Conservation (phyloP, 2,329 filamentous ascomycete species). For the Metarhizium album region DNA sequence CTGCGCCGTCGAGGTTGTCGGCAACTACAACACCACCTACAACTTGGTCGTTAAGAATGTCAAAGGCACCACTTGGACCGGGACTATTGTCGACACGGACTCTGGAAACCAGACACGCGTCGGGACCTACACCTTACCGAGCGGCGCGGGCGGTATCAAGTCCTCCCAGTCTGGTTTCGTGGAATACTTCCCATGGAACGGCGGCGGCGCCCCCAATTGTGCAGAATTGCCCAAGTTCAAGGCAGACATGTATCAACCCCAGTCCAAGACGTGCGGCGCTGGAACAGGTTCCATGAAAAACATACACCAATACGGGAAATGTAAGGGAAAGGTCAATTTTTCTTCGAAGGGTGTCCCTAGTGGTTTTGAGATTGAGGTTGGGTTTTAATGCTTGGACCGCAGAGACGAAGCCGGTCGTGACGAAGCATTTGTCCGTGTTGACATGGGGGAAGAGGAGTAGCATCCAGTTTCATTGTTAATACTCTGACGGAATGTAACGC, state of each 20-base stretch:
- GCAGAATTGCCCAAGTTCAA: constrained; percentile 9
- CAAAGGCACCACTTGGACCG: constrained; percentile 12
- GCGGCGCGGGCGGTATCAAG: constrained; percentile 8
- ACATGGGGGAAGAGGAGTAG: not conserved
- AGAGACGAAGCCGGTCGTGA: too few relatives aligned
- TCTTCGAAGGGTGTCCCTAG: not conserved
- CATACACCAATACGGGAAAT: constrained; percentile 12
- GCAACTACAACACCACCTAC: constrained; percentile 10
- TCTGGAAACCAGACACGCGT: constrained; percentile 7
- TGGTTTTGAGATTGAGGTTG: constrained; percentile 9
- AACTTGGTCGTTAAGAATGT: constrained; percentile 11
- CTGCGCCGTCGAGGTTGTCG: constrained; percentile 9
- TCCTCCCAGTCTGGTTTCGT: constrained; percentile 11
- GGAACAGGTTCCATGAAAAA: constrained; percentile 8
- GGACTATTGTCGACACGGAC: constrained; percentile 10
- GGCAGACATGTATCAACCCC: constrained; percentile 9
- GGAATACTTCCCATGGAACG: constrained; percentile 15
- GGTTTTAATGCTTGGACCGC: not conserved
- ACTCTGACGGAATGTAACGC: too few relatives aligned
- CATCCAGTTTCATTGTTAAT: not conserved
- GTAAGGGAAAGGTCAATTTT: constrained; percentile 8
- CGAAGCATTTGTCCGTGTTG: not conserved
- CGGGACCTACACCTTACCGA: constrained; percentile 13
- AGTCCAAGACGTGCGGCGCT: constrained; percentile 7
- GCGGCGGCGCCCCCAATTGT: constrained; percentile 9